These are phyloP conservation scores for Puccinia hordei DNA, from an alignment of 1,284 basidiomycete species.

Conservation along the genomic window DNA sequence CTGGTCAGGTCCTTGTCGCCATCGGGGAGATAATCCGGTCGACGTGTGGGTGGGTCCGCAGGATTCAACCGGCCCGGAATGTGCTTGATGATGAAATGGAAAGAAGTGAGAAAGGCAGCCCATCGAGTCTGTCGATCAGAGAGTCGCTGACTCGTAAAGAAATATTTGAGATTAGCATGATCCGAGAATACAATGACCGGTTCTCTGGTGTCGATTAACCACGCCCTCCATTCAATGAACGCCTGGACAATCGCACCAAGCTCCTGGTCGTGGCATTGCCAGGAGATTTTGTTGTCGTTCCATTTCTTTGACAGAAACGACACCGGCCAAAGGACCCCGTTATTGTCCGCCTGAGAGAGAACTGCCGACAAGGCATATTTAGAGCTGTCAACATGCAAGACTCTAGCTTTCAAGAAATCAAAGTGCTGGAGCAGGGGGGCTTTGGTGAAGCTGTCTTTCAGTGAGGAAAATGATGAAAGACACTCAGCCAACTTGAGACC, in stretches of 20 bases:
- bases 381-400: too few species aligned
- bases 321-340: constrained; percentile 38
- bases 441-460: too few species aligned
- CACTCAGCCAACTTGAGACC: too few species aligned
- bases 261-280: constrained; percentile 7
- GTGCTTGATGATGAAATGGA: background rate
- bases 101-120: background rate
- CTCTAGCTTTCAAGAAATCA: too few species aligned
- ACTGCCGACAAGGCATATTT: constrained; percentile 51
- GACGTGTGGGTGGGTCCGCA: too few species aligned
- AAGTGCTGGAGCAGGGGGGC: too few species aligned
- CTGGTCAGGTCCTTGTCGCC: too few species aligned
- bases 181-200: constrained; percentile 8
- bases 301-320: constrained; percentile 39
- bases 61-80: too few species aligned
- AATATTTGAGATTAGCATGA: background rate
- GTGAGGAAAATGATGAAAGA: too few species aligned
- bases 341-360: constrained; percentile 32
- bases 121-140: background rate
- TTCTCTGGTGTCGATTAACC: background rate
- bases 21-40: too few species aligned
- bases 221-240: background rate
- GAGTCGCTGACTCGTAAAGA: background rate
- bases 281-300: constrained; percentile 8
- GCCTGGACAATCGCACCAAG: background rate